Evolutionary conservation across 1,284 basidiomycete species (phyloP).

Genomic region (Peniophora sp.): DNA sequence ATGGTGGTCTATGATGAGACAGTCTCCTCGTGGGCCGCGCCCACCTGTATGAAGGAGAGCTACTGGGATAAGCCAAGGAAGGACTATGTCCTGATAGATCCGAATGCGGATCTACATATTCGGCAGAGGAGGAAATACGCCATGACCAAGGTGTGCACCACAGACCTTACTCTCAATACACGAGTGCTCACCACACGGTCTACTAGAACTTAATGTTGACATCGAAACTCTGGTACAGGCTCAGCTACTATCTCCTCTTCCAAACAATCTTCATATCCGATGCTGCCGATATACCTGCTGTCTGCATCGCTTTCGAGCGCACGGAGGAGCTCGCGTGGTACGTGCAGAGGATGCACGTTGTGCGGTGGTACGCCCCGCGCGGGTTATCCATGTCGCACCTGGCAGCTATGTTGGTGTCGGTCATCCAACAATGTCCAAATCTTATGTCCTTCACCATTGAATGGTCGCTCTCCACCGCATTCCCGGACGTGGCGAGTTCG

Average conservation of each 20-base stretch:
- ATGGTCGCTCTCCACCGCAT: constrained; percentile 45
- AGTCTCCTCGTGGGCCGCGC: constrained; percentile 48
- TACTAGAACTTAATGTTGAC: constrained; percentile 56
- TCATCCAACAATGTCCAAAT: constrained; percentile 57
- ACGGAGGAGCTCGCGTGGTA: constrained; percentile 54
- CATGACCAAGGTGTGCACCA: constrained; percentile 49
- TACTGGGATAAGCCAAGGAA: constrained; percentile 47
- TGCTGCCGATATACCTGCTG: constrained; percentile 38
- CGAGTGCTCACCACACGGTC: background rate
- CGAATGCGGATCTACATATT: constrained; percentile 45
- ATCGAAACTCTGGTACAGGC: constrained; percentile 30
- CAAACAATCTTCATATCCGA: constrained; percentile 56
- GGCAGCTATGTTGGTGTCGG: constrained; percentile 38
- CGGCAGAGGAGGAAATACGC: constrained; percentile 50
- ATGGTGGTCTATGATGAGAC: constrained; percentile 58
- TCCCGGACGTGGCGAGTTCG: constrained; percentile 54
- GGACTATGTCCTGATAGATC: constrained; percentile 50
- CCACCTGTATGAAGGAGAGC: constrained; percentile 49
- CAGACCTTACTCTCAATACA: background rate
- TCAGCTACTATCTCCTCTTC: constrained; percentile 57
- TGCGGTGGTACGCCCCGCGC: constrained; percentile 34
- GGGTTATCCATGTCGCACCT: constrained; percentile 31
- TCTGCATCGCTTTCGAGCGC: constrained; percentile 39
- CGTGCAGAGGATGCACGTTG: constrained; percentile 54
- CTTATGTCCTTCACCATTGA: constrained; percentile 63